These are phyloP conservation scores for Peronospora destructor DNA, from an alignment of 352 stramenopile species.

Conservation along the genomic window DNA sequence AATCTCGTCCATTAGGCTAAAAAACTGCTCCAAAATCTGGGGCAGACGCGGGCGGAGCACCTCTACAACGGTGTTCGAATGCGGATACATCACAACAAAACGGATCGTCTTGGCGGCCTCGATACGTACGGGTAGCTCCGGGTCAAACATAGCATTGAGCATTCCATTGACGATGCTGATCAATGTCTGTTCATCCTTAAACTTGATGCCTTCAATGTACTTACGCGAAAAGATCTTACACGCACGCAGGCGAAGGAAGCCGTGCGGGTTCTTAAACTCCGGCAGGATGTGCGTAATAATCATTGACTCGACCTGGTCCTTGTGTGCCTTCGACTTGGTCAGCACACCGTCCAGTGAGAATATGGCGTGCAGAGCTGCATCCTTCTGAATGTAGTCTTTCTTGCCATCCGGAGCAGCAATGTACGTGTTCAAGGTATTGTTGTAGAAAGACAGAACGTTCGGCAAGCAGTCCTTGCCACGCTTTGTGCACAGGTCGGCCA, in stretches of 20 bases:
- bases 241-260: constrained; percentile 91
- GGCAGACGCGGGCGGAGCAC: constrained; percentile 89
- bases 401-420: constrained; percentile 50
- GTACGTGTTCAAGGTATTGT: constrained; percentile 91
- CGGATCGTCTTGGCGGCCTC: constrained; percentile 90
- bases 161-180: constrained; percentile 75
- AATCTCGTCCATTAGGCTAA: constrained; percentile 98
- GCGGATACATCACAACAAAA: constrained; percentile 82
- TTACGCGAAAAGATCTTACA: constrained; percentile 95
- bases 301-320: constrained; percentile 89
- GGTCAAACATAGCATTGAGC: constrained; percentile 88
- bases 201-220: constrained; percentile 88
- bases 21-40: constrained; percentile 96
- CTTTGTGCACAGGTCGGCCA: constrained; percentile 92
- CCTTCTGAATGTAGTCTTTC: constrained; percentile 94
- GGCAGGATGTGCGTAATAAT: constrained; percentile 93
- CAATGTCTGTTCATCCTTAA: constrained; percentile 87
- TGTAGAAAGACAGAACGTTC: constrained; percentile 88
- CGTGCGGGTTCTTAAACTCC: constrained; percentile 92
- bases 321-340: constrained; percentile 92
- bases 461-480: constrained; percentile 91
- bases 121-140: constrained; percentile 94
- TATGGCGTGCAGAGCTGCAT: constrained; percentile 91
- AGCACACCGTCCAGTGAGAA: constrained; percentile 90
- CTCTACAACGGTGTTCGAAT: constrained; percentile 75